Evolutionary conservation across 148 eudicot species (phyloP).

Genomic region (Euryodendron excelsum): DNA sequence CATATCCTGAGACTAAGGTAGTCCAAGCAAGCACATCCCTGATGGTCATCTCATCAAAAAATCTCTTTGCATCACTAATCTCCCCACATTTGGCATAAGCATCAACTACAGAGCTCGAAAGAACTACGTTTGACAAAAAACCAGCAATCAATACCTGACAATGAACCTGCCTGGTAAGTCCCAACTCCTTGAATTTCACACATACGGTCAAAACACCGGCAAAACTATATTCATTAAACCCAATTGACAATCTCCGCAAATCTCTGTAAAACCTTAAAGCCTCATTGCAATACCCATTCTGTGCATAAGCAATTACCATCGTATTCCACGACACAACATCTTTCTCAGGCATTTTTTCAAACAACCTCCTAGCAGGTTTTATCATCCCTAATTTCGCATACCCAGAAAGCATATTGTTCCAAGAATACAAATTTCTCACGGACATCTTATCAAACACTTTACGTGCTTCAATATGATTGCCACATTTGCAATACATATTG

Average conservation of each 20-base stretch:
- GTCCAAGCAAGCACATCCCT: conserved; percentile 83
- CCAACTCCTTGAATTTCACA: conserved; percentile 52
- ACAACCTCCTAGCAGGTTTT: conserved; percentile 48
- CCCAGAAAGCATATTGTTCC: conserved; percentile 86
- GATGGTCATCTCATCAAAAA: conserved; percentile 68
- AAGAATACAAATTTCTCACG: conserved; percentile 58
- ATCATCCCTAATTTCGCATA: conserved; percentile 67
- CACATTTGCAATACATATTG: conserved; percentile 61
- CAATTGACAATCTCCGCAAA: conserved; percentile 41
- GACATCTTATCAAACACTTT: conserved; percentile 78
- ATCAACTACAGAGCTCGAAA: conserved; percentile 74
- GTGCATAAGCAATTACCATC: conserved; percentile 70
- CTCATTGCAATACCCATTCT: conserved; percentile 40
- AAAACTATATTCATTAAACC: conserved; percentile 65
- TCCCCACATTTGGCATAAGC: conserved; percentile 69
- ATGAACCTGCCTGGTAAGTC: conserved; percentile 62
- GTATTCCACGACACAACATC: conserved; percentile 85
- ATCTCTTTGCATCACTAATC: conserved; percentile 54
- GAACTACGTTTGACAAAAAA: conserved; percentile 50
- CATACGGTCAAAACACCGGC: conserved; percentile 68
- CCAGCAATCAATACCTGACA: conserved; percentile 66
- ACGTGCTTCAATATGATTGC: conserved; percentile 52
- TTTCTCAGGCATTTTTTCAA: conserved; percentile 58
- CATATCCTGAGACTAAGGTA: conserved; percentile 73
- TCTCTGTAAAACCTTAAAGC: conserved; percentile 55